phyloP scores from a whole-genome alignment of 108 stramenopile species.

The Poteriospumella lacustris region DNA sequence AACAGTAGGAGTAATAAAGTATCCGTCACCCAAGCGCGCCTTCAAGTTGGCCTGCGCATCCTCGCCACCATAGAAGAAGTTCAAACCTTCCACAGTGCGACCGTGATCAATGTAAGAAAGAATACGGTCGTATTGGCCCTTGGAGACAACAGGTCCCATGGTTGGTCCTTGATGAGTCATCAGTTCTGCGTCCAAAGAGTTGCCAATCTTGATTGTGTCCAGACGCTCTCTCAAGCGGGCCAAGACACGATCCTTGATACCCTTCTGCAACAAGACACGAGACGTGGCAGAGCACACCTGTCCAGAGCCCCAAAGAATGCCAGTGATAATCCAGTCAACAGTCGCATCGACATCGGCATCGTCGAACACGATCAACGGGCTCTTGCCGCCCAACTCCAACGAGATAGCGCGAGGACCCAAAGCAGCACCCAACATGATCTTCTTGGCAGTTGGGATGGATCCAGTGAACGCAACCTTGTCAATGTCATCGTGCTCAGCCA shows the following conservation, averaged over 20 bases:
- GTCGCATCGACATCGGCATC: slow-evolving; percentile 45
- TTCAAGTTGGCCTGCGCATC: neutral
- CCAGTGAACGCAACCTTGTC: slow-evolving; percentile 75
- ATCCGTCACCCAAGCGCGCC: neutral
- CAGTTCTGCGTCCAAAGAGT: slow-evolving; percentile 17
- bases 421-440: slow-evolving; percentile 65
- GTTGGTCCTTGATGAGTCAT: neutral
- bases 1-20: slow-evolving; percentile 5
- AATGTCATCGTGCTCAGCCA: slow-evolving; percentile 50
- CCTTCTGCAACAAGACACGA: slow-evolving; percentile 62
- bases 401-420: slow-evolving; percentile 21
- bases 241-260: slow-evolving; percentile 51
- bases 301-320: slow-evolving; percentile 63
- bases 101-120: neutral
- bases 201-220: slow-evolving; percentile 28
- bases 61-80: neutral
- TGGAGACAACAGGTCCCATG: slow-evolving; percentile 4
- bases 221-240: slow-evolving; percentile 24
- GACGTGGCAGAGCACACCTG: slow-evolving; percentile 74
- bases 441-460: slow-evolving; percentile 22
- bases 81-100: slow-evolving; percentile 13
- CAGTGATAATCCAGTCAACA: slow-evolving; percentile 53
- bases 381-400: slow-evolving; percentile 27
- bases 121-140: neutral
- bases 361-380: slow-evolving; percentile 44